phyloP scores from a whole-genome alignment of 305 asterid genomes.

The Fraxinus floribunda region DNA sequence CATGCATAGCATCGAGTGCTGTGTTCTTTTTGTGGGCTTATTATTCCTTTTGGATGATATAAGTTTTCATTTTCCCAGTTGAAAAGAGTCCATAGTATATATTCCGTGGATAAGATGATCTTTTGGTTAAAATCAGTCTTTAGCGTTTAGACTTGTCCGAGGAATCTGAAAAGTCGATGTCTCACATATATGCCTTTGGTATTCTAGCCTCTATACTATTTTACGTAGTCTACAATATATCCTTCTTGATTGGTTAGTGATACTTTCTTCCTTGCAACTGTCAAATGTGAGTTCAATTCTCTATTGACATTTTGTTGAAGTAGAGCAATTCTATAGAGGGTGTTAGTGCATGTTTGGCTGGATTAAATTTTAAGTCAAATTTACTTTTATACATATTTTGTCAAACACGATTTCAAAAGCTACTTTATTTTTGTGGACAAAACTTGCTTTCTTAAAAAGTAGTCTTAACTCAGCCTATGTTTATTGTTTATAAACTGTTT shows the following conservation, averaged over 20 bases:
- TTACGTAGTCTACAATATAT: neutral
- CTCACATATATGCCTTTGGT: neutral
- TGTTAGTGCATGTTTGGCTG: neutral
- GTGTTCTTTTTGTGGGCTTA: neutral
- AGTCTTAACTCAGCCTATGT: neutral
- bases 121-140: neutral
- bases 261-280: neutral
- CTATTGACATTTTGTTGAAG: neutral
- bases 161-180: neutral
- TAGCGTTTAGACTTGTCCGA: neutral
- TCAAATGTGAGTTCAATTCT: neutral
- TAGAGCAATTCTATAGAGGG: neutral
- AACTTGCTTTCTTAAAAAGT: neutral
- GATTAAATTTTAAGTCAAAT: neutral
- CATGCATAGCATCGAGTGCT: neutral
- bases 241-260: neutral
- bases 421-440: neutral
- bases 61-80: neutral
- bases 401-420: neutral
- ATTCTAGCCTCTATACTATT: neutral
- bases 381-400: neutral
- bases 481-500: neutral
- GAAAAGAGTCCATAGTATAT: neutral
- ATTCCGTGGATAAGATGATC: neutral
- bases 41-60: neutral